Percentiles rank a stretch among this genome's conserved stretches.
Evolutionary conservation across 2,329 filamentous ascomycete species (phyloP).

Genomic region (Orbilia blumenaviensis): DNA sequence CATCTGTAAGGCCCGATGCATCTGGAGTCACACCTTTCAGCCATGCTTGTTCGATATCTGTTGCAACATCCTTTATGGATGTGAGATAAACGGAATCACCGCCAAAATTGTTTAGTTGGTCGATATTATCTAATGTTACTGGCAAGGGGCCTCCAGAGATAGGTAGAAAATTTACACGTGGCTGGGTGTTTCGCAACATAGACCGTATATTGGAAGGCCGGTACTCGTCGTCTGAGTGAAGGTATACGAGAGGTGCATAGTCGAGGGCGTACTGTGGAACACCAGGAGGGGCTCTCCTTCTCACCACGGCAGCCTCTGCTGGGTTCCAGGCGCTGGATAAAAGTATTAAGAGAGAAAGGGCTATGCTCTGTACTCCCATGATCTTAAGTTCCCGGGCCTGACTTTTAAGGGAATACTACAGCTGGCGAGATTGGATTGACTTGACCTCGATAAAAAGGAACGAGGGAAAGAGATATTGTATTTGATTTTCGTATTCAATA

Average conservation of each 20-base stretch:
- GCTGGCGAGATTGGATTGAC: no score
- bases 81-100: constrained; percentile 65
- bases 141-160: constrained; percentile 61
- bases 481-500: no score
- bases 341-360: neutral
- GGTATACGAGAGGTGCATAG: constrained; percentile 65
- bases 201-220: constrained; percentile 65
- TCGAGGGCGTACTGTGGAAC: constrained; percentile 46
- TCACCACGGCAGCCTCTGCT: constrained; percentile 4
- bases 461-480: no score
- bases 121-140: constrained; percentile 65
- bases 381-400: no score
- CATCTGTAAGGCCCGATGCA: constrained; percentile 64
- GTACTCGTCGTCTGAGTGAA: constrained; percentile 65
- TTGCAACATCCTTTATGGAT: constrained; percentile 64
- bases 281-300: constrained; percentile 15
- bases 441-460: no score
- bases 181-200: constrained; percentile 64
- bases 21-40: constrained; percentile 68
- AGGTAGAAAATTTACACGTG: constrained; percentile 62
- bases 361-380: neutral
- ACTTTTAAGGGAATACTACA: no score
- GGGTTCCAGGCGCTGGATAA: neutral
- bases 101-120: constrained; percentile 63
- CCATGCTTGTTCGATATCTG: constrained; percentile 62